These are phyloP conservation scores for Cyanidiococcus yangmingshanensis DNA, from an alignment of 23 red algal genomes.

Conservation along the genomic window DNA sequence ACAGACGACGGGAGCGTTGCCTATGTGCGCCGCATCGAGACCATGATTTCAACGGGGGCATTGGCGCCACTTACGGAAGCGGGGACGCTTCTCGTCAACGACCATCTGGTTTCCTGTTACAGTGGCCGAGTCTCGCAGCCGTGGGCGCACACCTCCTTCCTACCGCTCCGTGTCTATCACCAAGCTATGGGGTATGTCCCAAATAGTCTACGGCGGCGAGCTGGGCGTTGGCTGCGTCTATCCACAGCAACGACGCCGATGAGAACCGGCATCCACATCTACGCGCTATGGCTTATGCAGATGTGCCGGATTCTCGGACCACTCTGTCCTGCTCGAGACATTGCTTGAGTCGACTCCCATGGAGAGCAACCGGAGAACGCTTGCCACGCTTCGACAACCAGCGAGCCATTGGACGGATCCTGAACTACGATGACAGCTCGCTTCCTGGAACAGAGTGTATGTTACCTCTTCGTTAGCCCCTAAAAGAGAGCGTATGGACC, in stretches of 20 bases:
- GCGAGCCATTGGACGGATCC: too few relatives aligned
- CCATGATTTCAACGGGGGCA: not conserved
- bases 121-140: not conserved
- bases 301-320: not conserved
- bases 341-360: too few relatives aligned
- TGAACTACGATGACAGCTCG: too few relatives aligned
- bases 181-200: not conserved
- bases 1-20: not conserved
- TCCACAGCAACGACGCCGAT: not conserved
- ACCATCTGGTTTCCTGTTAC: slow-evolving; percentile 21
- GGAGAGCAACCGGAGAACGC: too few relatives aligned
- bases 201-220: not conserved
- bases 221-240: not conserved
- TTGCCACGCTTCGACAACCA: too few relatives aligned
- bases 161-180: not conserved
- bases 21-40: not conserved
- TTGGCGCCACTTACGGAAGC: slow-evolving; percentile 27
- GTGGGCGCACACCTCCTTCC: not conserved
- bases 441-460: too few relatives aligned
- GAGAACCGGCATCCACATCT: not conserved
- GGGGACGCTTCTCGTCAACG: slow-evolving; percentile 28
- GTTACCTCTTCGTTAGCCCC: too few relatives aligned
- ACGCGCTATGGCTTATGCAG: not conserved
- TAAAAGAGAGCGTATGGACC: too few relatives aligned
- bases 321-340: not conserved